phyloP scores from a whole-genome alignment of 2,329 filamentous ascomycete genomes.

The Torrubiellomyces zombiae region DNA sequence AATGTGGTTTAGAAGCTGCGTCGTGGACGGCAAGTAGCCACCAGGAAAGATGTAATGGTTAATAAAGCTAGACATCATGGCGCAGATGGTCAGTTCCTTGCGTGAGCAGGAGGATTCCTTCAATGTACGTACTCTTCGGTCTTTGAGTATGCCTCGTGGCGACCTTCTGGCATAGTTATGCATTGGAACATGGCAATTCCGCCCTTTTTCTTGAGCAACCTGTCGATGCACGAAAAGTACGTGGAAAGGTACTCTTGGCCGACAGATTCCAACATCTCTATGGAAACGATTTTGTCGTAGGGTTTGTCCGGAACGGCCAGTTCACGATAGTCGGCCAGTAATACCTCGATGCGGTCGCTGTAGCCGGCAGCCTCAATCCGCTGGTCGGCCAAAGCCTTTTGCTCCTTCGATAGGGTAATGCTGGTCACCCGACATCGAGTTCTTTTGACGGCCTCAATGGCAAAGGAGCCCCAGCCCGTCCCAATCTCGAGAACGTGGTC shows the following conservation, averaged over 20 bases:
- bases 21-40: constrained; percentile 48
- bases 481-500: constrained; percentile 63
- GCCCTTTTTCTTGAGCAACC: constrained; percentile 45
- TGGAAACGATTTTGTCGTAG: constrained; percentile 58
- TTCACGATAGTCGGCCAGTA: constrained; percentile 52
- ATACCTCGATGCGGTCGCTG: constrained; percentile 42
- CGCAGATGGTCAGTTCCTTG: constrained; percentile 3
- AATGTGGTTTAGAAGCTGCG: constrained; percentile 41
- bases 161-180: constrained; percentile 58
- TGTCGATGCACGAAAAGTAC: constrained; percentile 50
- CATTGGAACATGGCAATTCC: constrained; percentile 59
- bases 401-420: constrained; percentile 51
- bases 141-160: constrained; percentile 48
- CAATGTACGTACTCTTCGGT: constrained; percentile 37
- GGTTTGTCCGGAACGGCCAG: constrained; percentile 33
- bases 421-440: constrained; percentile 55
- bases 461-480: constrained; percentile 60
- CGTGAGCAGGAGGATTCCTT: neutral
- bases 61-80: constrained; percentile 44
- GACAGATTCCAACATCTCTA: constrained; percentile 65
- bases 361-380: constrained; percentile 45
- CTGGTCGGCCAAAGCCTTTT: constrained; percentile 50
- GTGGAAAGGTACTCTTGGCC: constrained; percentile 49
- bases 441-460: constrained; percentile 47
- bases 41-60: constrained; percentile 65